Conservation (phyloP, 1,284 basidiomycete species). For the Ganoderma meredithae region DNA sequence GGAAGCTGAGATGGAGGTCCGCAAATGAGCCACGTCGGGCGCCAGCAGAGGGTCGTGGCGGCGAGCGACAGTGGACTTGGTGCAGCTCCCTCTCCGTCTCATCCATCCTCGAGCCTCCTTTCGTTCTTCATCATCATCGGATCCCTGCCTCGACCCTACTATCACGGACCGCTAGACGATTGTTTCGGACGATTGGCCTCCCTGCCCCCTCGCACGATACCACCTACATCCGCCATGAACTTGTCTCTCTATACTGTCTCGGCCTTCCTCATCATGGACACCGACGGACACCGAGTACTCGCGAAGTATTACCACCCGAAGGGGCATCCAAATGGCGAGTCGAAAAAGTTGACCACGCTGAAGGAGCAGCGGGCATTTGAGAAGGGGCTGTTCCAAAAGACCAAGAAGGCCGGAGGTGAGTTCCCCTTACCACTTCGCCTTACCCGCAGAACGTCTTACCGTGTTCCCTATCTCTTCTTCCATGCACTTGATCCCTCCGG, state of each 20-base stretch:
- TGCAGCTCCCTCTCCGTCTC: not conserved
- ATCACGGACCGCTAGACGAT: not conserved
- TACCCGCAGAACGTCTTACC: not conserved
- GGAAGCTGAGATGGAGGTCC: not conserved
- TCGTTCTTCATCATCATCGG: not conserved
- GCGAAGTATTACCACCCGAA: conserved; percentile 95
- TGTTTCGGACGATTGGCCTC: not conserved
- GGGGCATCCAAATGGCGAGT: conserved; percentile 65
- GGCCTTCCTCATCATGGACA: conserved; percentile 92
- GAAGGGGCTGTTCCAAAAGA: conserved; percentile 95
- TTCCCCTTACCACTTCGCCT: conserved; percentile 24
- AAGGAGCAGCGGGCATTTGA: conserved; percentile 98
- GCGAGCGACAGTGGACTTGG: not conserved
- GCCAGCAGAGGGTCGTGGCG: not conserved
- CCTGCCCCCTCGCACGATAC: not conserved
- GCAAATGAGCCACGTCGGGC: conserved; percentile 4
- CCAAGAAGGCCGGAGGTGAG: conserved; percentile 88
- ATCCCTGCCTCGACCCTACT: not conserved
- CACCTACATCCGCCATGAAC: conserved; percentile 55
- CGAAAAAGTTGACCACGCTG: conserved; percentile 72
- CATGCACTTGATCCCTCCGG: too few relatives aligned
- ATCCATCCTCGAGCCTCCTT: not conserved
- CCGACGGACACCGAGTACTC: conserved; percentile 92
- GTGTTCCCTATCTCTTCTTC: not conserved
- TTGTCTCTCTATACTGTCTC: conserved; percentile 87